Evolutionary conservation across 1,284 basidiomycete species (phyloP).

Genomic region (Ustilago sp.): DNA sequence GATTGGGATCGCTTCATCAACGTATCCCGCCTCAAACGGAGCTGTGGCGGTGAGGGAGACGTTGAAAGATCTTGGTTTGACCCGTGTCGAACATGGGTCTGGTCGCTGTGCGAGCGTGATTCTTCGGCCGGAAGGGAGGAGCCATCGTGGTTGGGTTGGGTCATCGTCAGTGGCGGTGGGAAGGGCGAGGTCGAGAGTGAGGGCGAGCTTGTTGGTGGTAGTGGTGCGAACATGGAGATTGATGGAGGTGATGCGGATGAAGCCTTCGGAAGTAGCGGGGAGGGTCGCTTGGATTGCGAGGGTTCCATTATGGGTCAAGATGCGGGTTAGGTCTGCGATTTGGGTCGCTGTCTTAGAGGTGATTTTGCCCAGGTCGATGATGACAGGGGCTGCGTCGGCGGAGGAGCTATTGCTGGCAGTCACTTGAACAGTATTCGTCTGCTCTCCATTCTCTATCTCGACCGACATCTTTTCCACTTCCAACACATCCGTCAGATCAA

Average conservation of each 20-base stretch:
- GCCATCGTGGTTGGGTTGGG: slow-evolving; percentile 2
- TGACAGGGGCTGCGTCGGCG: background rate
- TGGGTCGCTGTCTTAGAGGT: background rate
- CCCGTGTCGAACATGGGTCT: slow-evolving; percentile 2
- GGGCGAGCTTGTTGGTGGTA: background rate
- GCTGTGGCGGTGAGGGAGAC: slow-evolving; percentile 9
- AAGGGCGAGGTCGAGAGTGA: background rate
- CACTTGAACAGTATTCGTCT: slow-evolving; percentile 4
- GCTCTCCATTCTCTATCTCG: slow-evolving; percentile 13
- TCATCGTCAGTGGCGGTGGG: background rate
- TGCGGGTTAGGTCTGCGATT: background rate
- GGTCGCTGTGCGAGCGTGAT: slow-evolving; percentile 15
- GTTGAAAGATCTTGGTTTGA: slow-evolving; percentile 17
- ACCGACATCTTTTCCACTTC: slow-evolving; percentile 3
- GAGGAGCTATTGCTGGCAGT: background rate
- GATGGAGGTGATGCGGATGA: background rate
- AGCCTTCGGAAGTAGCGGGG: background rate
- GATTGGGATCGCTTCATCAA: slow-evolving; percentile 37
- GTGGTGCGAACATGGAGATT: background rate
- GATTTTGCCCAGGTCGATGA: slow-evolving; percentile 22
- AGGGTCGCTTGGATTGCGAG: slow-evolving; percentile 21
- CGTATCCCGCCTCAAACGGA: background rate
- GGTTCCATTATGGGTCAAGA: background rate
- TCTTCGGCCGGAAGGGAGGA: slow-evolving; percentile 8
- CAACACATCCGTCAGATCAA: slow-evolving; percentile 15